Evolutionary conservation across 2,329 filamentous ascomycete species (phyloP), one percentile per base, ranked within the genome.

Genomic region (Sarocladium kiliense): DNA sequence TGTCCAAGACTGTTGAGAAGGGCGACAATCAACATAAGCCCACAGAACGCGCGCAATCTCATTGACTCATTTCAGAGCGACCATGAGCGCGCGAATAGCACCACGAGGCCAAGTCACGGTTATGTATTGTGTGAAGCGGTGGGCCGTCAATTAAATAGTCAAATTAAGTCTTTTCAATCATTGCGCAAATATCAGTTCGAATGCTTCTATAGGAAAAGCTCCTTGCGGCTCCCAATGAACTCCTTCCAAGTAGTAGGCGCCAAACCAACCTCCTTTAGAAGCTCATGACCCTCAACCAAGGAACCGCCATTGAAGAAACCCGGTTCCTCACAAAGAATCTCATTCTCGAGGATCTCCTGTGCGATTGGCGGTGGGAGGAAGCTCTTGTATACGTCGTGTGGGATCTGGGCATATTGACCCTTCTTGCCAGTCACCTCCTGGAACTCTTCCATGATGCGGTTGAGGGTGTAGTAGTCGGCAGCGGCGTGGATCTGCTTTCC

Each of bases 271-370:
- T 72, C 68, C 3, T 67, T 66, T 3, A 75, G 39, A 26, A 74
- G 58, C 2, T 55, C 59, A 41, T 65, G 53, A 27, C 68, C 71
- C 57, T 66, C 65, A 11, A 62, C 61, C 9, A 74, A 56, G 39
- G 64, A 62, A 30, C 64, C 70, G 1, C 68, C 69, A 3, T 56
- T 68, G 32, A 71, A 77, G 58, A 76, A 77, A 1, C 73, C 73
- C 3, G 69, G 72, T 18, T 71, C 68, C 27, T 70, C 65, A n/a
- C 76, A 57, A 7, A 77, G 62, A n/a, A 68, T 59, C 64, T 74
- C 68, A 56, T 74, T 77, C 63, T 77, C 73, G 12, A 71, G 55
- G 59, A 76, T 47, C 58, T 77, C 74, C 53, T 69, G 59, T 1
- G 65, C 64, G 6, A 65, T 30, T 3, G 58, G 11, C 1, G 59